Evolutionary conservation across 352 stramenopile genomes (phyloP), one percentile per base, ranked within the genome.

Genomic region (Globisporangium orthogonon): DNA sequence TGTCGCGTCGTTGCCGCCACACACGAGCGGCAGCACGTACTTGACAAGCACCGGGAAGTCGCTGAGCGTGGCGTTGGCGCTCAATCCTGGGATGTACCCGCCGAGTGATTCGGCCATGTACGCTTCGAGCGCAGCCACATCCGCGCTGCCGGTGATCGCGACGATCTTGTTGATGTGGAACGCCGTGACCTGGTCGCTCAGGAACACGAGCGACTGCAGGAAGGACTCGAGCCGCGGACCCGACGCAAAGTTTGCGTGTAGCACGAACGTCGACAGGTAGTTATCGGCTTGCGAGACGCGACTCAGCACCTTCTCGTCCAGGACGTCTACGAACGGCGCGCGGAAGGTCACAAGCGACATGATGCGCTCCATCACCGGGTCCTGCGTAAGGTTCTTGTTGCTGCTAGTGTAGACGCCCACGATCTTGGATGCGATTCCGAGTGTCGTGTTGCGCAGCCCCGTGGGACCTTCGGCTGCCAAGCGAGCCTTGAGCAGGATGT

Each of bases 101-200:
- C 39, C 39, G 39, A 44, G 39, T 4, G 39, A 6, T 11, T 44
- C 39, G 39, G 39, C 11, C 39, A 44, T 44, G 39, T n/a, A 44
- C 39, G 39, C 39, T 14, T 44, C 39, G 39, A 44, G 39, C 39
- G 39, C 39, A 44, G 39, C 15, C 39, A 44, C 39, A 11, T 44
- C 39, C 39, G 39, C 39, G 39, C 39, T 44, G 4, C 39, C 39
- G 3, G 39, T 57, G 15, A 43, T 39, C 23, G 50, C 11, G 14
- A 65, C 49, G 14, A 65, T 50, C 48, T 45, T 37, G 40, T 60
- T 65, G 53, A 61, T 58, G 29, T 61, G 60, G 14, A 49, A 54
- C 2, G 40, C 15, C 14, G 60, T 44, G 30, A 65, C 53, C 18
- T 66, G 60, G 48, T 66, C 53, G 7, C 54, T 49, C 23, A 66